Evolutionary conservation across 2,329 filamentous ascomycete species (phyloP), one percentile per base, ranked within the genome.

Genomic region (Fusarium sp.): DNA sequence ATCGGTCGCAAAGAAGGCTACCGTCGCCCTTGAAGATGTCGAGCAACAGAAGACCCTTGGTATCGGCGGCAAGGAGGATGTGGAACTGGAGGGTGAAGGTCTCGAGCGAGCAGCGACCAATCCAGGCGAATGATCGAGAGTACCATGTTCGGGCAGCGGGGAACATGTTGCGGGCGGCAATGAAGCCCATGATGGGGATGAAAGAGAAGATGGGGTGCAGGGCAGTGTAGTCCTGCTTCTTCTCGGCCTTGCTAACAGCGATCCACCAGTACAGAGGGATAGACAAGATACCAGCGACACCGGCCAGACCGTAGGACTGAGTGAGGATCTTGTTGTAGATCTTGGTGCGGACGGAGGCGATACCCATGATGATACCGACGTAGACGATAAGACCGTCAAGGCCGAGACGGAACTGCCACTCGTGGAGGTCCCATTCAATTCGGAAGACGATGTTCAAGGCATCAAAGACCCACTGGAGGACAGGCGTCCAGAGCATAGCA

Each of bases 41-140:
- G 13, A 75, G 46, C 3, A 75, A 43, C 9, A 75, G 58, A 4
- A 86, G 72, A 0, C 85, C 86, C 41, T 82, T 84, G 5, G 86
- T 84, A 70, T 90, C 87, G 7, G 84, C 86, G 2, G 87, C 87
- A 11, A 90, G 82, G 81, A 87, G 88, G 50, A 89, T 82, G 72
- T 91, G 89, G 74, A 86, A 85, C 59, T 90, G 87, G 43, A 91
- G 78, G 1, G 88, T 81, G 64, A 87, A 89, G 2, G 86, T 84
- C 75, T 90, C 89, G 3, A 89, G 81, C 0, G 87, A 87, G 63
- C 83, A 85, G 6, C 80, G 80, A 3, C 89, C 88, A 0, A 91
- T 76, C 79, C 82, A 86, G 1, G 85, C 83, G 53, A 80, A 78
- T 14, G 80, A 81, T 18, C 84, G 79, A 13, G 86, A 76, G 20